Evolutionary conservation across 345 rosid genomes (phyloP).

Genomic region (Hibiscus tridactylites): DNA sequence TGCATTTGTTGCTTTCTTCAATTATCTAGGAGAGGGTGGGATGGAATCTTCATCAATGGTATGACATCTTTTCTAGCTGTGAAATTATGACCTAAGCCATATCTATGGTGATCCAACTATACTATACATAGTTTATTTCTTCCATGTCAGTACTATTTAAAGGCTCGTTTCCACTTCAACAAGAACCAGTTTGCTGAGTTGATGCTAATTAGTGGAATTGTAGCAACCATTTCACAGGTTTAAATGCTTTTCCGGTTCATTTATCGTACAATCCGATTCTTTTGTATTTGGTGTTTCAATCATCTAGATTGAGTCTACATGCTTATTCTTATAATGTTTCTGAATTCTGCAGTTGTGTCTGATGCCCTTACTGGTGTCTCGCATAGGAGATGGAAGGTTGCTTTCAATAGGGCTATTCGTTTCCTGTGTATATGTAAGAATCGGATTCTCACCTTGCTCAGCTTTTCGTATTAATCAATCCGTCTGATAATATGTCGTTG

Average conservation of each 20-base stretch:
- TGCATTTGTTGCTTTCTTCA: slow-evolving; percentile 68
- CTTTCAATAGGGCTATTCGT: slow-evolving; percentile 64
- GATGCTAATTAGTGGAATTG: slow-evolving; percentile 41
- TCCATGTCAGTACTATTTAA: slow-evolving; percentile 57
- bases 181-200: slow-evolving; percentile 75
- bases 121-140: neutral
- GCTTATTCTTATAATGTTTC: neutral
- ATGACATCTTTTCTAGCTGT: slow-evolving; percentile 7
- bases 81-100: neutral
- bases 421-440: slow-evolving; percentile 34
- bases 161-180: slow-evolving; percentile 84
- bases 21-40: slow-evolving; percentile 63
- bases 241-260: neutral
- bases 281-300: too few relatives aligned
- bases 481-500: neutral
- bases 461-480: neutral
- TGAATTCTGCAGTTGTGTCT: slow-evolving; percentile 51
- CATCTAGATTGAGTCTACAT: neutral
- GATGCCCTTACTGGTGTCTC: slow-evolving; percentile 53
- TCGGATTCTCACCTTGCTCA: neutral
- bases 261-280: neutral
- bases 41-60: slow-evolving; percentile 54
- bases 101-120: neutral
- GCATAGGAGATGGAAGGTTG: slow-evolving; percentile 51
- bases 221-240: slow-evolving; percentile 64